Evolutionary conservation across 1,139 yeast species (phyloP).

Genomic region (Blastobotrys niveus): DNA sequence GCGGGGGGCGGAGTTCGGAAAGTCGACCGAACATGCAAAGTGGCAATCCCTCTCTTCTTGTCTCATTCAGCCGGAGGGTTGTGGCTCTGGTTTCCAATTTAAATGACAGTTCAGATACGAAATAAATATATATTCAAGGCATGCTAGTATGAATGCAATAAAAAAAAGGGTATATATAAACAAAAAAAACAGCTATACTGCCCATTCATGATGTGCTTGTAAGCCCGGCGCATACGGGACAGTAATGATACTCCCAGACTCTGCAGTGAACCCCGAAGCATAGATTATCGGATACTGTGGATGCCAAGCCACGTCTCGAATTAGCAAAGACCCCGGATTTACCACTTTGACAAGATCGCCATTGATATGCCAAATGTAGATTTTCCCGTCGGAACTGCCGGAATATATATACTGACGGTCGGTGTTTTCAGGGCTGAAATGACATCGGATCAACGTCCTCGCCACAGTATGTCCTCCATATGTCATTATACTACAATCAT

Average conservation of each 20-base stretch:
- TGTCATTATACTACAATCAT: constrained; percentile 31
- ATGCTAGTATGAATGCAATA: too few species aligned
- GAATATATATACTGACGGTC: constrained; percentile 32
- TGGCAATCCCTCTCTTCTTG: too few species aligned
- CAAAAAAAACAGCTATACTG: too few species aligned
- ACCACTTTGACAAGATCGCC: constrained; percentile 25
- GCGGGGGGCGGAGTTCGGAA: too few species aligned
- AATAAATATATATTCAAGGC: too few species aligned
- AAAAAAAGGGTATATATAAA: too few species aligned
- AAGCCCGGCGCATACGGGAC: neutral
- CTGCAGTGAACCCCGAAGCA: constrained; percentile 14
- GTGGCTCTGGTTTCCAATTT: too few species aligned
- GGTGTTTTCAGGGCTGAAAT: constrained; percentile 30
- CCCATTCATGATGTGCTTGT: too few species aligned
- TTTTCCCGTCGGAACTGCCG: constrained; percentile 31
- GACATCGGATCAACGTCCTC: constrained; percentile 32
- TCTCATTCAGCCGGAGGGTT: too few species aligned
- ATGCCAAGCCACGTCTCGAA: constrained; percentile 23
- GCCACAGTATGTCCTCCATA: constrained; percentile 32
- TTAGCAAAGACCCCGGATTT: constrained; percentile 7
- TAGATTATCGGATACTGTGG: constrained; percentile 22
- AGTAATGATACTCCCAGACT: neutral
- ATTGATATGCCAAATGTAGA: constrained; percentile 32
- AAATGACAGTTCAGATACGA: too few species aligned
- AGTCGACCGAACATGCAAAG: too few species aligned